These are phyloP conservation scores for Aspergillus aculeatinus DNA, from an alignment of 2,329 filamentous ascomycete genomes.

Conservation along the genomic window DNA sequence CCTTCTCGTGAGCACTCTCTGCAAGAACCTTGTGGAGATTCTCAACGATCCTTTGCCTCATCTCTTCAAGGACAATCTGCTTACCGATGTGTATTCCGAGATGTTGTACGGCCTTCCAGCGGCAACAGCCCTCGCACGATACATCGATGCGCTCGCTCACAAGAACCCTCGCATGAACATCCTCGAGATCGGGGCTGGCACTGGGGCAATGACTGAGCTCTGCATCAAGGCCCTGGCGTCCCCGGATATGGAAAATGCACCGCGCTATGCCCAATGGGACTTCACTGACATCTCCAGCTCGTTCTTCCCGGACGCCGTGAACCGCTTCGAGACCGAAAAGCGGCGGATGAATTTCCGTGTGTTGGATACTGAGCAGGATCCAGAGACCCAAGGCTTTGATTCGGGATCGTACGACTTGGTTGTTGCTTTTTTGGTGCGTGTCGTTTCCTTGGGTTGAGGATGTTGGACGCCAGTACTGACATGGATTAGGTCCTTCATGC, in stretches of 20 bases:
- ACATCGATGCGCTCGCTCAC: not conserved
- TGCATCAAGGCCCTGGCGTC: not conserved
- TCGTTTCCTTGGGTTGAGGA: too few species aligned
- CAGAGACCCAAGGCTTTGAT: constrained; percentile 17
- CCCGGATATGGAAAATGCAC: not conserved
- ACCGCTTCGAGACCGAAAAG: constrained; percentile 9
- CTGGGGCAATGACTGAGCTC: constrained; percentile 1
- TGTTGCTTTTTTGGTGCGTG: constrained; percentile 15
- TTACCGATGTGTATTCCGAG: constrained; percentile 5
- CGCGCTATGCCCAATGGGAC: constrained; percentile 10
- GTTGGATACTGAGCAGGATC: constrained; percentile 19
- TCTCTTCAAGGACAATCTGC: constrained; percentile 1
- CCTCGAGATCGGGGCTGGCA: constrained; percentile 6
- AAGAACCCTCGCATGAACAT: constrained; percentile 11
- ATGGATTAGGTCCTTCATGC: constrained; percentile 12
- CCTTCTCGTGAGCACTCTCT: not conserved
- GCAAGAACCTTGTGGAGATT: not conserved
- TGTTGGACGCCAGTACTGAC: not conserved
- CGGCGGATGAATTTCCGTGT: constrained; percentile 15
- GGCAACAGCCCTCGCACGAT: not conserved
- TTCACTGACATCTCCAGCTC: constrained; percentile 20
- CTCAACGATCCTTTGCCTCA: not conserved
- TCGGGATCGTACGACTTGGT: constrained; percentile 21
- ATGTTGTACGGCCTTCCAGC: not conserved
- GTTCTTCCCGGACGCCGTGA: constrained; percentile 12